Evolutionary conservation across 1,139 yeast species (phyloP).

Genomic region (Debaryomycetaceae sp.): DNA sequence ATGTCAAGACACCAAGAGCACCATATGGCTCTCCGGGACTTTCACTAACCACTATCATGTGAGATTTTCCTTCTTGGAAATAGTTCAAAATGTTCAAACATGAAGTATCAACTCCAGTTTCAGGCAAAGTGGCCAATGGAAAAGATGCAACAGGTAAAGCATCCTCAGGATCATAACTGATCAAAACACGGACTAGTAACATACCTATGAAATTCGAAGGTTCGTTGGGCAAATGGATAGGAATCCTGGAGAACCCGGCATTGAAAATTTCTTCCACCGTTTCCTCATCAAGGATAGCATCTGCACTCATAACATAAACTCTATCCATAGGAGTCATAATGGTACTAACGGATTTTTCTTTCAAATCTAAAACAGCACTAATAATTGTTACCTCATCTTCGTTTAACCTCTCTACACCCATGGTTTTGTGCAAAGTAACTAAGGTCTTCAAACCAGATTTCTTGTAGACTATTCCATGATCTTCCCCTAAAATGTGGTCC

Average conservation of each 20-base stretch:
- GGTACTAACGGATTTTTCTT: constrained; percentile 80
- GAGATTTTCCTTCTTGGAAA: constrained; percentile 97
- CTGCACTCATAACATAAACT: constrained; percentile 86
- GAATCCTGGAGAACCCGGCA: constrained; percentile 93
- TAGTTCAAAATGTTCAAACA: constrained; percentile 91
- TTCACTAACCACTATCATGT: constrained; percentile 91
- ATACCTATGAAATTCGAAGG: constrained; percentile 92
- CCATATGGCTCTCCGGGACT: constrained; percentile 86
- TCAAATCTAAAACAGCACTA: constrained; percentile 87
- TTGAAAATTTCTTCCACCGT: constrained; percentile 88
- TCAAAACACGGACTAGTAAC: constrained; percentile 87
- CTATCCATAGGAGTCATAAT: constrained; percentile 95
- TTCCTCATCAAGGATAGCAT: constrained; percentile 74
- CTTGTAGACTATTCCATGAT: constrained; percentile 92
- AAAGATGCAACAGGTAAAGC: constrained; percentile 88
- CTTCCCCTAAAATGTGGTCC: constrained; percentile 86
- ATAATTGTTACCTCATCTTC: constrained; percentile 96
- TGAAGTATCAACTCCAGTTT: constrained; percentile 87
- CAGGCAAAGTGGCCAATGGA: constrained; percentile 95
- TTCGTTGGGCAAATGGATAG: constrained; percentile 89
- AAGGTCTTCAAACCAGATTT: constrained; percentile 90
- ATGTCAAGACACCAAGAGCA: constrained; percentile 85
- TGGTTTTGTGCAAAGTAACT: constrained; percentile 87
- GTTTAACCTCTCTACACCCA: constrained; percentile 92
- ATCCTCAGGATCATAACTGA: constrained; percentile 96